A percentile compares a stretch with the other conserved stretches of the same genome.
phyloP scores from a whole-genome alignment of 495 filamentous ascomycete genomes.

The Penicillium cosmopolitanum region DNA sequence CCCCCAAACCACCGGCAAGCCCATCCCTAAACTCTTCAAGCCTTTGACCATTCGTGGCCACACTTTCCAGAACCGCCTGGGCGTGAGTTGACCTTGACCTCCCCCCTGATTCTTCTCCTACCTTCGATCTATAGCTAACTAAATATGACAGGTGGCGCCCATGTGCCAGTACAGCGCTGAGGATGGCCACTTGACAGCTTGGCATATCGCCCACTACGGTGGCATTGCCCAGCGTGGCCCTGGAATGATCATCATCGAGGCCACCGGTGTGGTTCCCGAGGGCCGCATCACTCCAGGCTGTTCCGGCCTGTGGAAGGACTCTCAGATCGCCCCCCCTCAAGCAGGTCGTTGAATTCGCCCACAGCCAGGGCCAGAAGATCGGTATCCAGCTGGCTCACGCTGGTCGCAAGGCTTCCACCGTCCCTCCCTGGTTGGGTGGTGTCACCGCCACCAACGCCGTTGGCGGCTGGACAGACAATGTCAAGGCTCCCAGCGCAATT shows the following conservation, averaged over 20 bases:
- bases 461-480: slow-evolving; percentile 64
- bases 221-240: slow-evolving; percentile 68
- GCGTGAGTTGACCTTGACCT: slow-evolving; percentile 47
- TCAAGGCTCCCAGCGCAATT: slow-evolving; percentile 58
- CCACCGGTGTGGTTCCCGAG: slow-evolving; percentile 68
- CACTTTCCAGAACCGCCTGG: slow-evolving; percentile 64
- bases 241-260: slow-evolving; percentile 71
- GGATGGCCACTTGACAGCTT: slow-evolving; percentile 63
- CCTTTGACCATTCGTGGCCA: slow-evolving; percentile 62
- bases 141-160: slow-evolving; percentile 48
- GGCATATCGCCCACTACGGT: slow-evolving; percentile 63
- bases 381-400: slow-evolving; percentile 79
- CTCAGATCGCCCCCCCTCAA: slow-evolving; percentile 66
- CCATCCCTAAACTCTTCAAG: slow-evolving; percentile 70
- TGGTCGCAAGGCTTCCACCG: slow-evolving; percentile 71
- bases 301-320: slow-evolving; percentile 73
- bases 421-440: slow-evolving; percentile 64
- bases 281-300: slow-evolving; percentile 80
- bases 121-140: no score
- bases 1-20: slow-evolving; percentile 58
- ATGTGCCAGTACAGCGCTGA: slow-evolving; percentile 73
- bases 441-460: slow-evolving; percentile 58
- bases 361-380: slow-evolving; percentile 71
- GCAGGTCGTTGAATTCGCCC: slow-evolving; percentile 68
- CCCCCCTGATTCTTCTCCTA: background rate